These are phyloP conservation scores for Hypsizygus ulmarius DNA, from an alignment of 1,284 basidiomycete species.

Conservation along the genomic window DNA sequence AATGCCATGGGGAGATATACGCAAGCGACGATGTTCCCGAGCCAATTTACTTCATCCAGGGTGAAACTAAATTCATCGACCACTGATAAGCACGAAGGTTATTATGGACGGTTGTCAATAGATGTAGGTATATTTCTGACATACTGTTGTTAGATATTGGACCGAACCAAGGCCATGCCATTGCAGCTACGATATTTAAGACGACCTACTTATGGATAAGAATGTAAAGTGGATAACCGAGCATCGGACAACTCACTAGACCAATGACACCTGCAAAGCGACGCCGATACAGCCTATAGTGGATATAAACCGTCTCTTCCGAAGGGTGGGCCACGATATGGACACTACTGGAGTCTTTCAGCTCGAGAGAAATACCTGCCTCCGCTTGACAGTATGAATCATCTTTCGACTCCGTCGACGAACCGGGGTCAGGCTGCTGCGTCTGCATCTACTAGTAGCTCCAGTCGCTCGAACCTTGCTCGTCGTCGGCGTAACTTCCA, in stretches of 20 bases:
- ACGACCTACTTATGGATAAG: conserved; percentile 43
- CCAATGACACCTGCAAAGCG: conserved; percentile 64
- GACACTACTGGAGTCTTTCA: neutral
- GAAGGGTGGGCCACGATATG: neutral
- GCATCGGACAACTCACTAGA: conserved; percentile 41
- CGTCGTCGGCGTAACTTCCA: too few species aligned
- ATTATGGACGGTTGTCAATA: neutral
- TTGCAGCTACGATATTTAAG: conserved; percentile 59
- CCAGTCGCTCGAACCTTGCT: too few species aligned
- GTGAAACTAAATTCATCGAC: conserved; percentile 59
- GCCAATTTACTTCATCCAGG: conserved; percentile 71
- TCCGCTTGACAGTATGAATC: neutral
- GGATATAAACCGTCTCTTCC: conserved; percentile 1
- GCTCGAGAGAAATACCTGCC: neutral
- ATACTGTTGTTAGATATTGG: conserved; percentile 68
- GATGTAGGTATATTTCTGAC: conserved; percentile 11
- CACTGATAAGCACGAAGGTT: conserved; percentile 35
- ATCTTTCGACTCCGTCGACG: neutral
- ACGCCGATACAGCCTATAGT: conserved; percentile 62
- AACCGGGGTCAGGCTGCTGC: neutral
- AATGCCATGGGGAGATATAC: conserved; percentile 62
- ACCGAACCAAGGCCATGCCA: conserved; percentile 73
- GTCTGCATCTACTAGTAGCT: neutral
- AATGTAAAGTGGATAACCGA: neutral
- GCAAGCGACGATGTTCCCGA: conserved; percentile 63